A percentile compares a stretch with the other conserved stretches of the same genome.
These are phyloP conservation scores for Torulaspora quercuum DNA, from an alignment of 805 yeast genomes.

Conservation along the genomic window DNA sequence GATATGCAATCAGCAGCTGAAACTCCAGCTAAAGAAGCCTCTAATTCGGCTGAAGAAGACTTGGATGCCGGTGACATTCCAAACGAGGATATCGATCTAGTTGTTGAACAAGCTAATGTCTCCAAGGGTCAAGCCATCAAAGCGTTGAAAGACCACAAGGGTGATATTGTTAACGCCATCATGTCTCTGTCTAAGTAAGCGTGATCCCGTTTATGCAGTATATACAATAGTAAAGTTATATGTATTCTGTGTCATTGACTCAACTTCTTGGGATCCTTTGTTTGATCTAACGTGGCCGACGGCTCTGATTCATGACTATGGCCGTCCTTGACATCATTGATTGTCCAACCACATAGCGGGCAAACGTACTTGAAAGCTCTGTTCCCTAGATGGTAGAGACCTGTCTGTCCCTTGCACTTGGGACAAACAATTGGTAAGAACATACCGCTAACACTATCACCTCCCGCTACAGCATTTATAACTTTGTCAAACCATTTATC, in stretches of 20 bases:
- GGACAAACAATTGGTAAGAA: constrained; percentile 26
- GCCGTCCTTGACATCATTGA: constrained; percentile 13
- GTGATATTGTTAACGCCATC: constrained; percentile 95
- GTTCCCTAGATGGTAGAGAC: constrained; percentile 26
- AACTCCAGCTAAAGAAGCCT: constrained; percentile 40
- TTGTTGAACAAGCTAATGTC: constrained; percentile 87
- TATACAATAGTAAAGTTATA: not conserved
- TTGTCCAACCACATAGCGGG: constrained; percentile 26
- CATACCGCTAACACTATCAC: constrained; percentile 21
- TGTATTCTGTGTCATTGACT: constrained; percentile 4
- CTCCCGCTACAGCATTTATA: constrained; percentile 32
- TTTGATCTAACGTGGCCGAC: too few species aligned
- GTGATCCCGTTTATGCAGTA: constrained; percentile 2
- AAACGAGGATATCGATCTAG: constrained; percentile 76
- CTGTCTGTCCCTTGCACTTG: constrained; percentile 25
- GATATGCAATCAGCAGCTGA: constrained; percentile 66
- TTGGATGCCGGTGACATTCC: constrained; percentile 85
- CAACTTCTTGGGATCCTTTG: constrained; percentile 3
- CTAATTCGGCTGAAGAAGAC: constrained; percentile 46
- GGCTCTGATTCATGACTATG: constrained; percentile 4
- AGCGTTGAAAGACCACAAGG: constrained; percentile 83
- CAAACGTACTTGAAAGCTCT: constrained; percentile 28
- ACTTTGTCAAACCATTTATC: constrained; percentile 38
- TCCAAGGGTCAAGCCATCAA: constrained; percentile 87
- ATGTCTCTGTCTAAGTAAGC: constrained; percentile 59